These are phyloP conservation scores for Limonium bicolor DNA, from an alignment of 148 eudicot genomes.

Conservation along the genomic window DNA sequence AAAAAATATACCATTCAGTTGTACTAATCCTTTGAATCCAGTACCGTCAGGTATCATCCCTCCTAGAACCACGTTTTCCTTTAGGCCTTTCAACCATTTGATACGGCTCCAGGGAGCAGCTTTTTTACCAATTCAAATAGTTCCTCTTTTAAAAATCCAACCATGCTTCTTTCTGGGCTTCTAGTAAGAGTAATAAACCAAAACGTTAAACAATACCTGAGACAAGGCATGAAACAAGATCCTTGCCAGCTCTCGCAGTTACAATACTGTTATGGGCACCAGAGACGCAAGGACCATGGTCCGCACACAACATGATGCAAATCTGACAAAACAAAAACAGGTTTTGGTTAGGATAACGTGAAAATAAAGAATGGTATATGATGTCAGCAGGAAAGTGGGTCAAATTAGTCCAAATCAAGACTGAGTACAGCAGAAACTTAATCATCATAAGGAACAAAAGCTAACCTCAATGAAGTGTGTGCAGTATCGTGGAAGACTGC, in stretches of 20 bases:
- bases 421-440: background rate
- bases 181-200: no score
- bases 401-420: background rate
- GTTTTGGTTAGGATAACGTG: background rate
- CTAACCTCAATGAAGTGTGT: conserved; percentile 88
- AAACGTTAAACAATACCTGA: no score
- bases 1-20: no score
- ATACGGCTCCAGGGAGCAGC: background rate
- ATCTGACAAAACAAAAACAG: conserved; percentile 28
- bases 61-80: background rate
- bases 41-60: conserved; percentile 2
- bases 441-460: background rate
- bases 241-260: conserved; percentile 98
- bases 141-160: background rate
- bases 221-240: conserved; percentile 92
- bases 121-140: background rate
- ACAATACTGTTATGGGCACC: conserved; percentile 98
- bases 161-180: no score
- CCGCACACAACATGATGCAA: conserved; percentile 93
- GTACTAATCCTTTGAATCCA: conserved; percentile 1
- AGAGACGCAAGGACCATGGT: conserved; percentile 98
- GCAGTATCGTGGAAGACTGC: conserved; percentile 95
- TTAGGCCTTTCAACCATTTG: conserved; percentile 4
- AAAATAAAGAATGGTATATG: background rate
- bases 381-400: background rate